A percentile compares a stretch with the other conserved stretches of the same genome.
phyloP scores from a whole-genome alignment of 2,329 filamentous ascomycete genomes.

The Fusarium equiseti region DNA sequence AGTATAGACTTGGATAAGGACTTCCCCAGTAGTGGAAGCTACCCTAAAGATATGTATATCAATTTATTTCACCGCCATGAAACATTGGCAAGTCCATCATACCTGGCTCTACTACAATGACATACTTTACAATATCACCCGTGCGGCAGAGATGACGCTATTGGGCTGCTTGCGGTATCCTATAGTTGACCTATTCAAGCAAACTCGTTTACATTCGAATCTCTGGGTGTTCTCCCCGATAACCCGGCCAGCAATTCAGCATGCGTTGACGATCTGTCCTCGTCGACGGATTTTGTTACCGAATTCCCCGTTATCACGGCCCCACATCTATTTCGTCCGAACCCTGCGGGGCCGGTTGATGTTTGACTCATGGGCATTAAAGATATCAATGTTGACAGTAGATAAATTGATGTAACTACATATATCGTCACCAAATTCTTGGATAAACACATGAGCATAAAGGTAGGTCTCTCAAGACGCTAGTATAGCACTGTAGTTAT shows the following conservation, averaged over 20 bases:
- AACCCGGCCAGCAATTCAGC: neutral
- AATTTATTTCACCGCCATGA: neutral
- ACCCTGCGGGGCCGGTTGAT: conserved; percentile 6
- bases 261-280: neutral
- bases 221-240: neutral
- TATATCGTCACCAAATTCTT: conserved; percentile 6
- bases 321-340: conserved; percentile 6
- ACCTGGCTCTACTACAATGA: neutral
- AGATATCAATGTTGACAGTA: neutral
- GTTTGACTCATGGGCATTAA: neutral
- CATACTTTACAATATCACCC: neutral
- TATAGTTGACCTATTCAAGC: neutral
- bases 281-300: neutral
- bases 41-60: neutral
- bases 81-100: neutral
- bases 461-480: neutral
- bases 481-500: neutral
- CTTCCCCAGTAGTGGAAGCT: neutral
- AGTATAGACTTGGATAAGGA: neutral
- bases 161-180: neutral
- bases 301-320: conserved; percentile 17
- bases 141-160: neutral
- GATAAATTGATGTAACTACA: neutral
- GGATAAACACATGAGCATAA: neutral
- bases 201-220: neutral